Base-by-base conservation (phyloP, 1,139 yeast species). In the Casaregolazyma suthepensis region DNA sequence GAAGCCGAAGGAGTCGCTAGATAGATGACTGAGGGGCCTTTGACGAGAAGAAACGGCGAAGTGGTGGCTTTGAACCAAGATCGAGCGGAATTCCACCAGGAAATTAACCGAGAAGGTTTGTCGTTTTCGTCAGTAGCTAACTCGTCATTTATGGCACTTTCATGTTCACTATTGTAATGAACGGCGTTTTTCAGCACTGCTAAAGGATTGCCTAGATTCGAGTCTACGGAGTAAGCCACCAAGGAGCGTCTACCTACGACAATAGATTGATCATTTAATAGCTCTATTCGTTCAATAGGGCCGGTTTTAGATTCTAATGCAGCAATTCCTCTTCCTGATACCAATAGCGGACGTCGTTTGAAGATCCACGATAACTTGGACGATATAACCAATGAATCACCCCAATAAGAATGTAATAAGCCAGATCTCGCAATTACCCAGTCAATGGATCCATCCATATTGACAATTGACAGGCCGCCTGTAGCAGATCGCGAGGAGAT, bases 361-460 rank as follows among this genome's bases (percentile, higher is more conserved):
- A 54, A 45, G 15, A 58, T 43, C 61, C 62, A 62, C 18, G 52
- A 50, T 12, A 64, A 48, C 22, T 60, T 57, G 15, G 73, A 64
- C 17, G 55, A 54, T 10, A 67, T 54, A 12, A 51, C 50, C 35
- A 67, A 58, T 43, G 66, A 61, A 26, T 60, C 59, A 22, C 71
- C 71, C 18, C 64, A 56, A 52, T 59, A 66, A 12, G 71, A 64
- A 38, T 61, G 65, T 38, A 69, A 48, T 2, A 61, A 51, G 4
- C 60, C 56, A 5, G 63, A 59, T 17, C 57, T 45, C 17, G 59
- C 53, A 6, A 66, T 61, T 15, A 64, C 57, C 72, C 72, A 69
- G 54, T 72, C 76, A 31, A 63, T 56, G 9, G 73, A 59, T 23
- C 76, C 76, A 55, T 73, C 73, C 19, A 73, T 66, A 43, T 70